Base-by-base conservation (phyloP, 2,329 filamentous ascomycete genomes). In the Diaporthe helianthi region DNA sequence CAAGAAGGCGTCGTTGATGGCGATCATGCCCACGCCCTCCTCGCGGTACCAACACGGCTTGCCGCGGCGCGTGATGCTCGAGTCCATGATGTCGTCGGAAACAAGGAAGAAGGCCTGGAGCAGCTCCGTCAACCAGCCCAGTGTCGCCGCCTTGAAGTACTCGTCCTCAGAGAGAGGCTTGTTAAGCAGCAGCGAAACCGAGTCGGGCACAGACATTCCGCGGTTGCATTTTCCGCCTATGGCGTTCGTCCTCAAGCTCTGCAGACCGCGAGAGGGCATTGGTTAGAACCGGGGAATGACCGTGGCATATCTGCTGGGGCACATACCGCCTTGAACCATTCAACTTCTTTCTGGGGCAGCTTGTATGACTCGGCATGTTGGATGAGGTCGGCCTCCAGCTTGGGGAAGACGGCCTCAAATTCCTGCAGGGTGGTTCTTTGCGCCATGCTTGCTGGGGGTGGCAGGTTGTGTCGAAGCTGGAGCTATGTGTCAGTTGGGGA, bases 91-190 rank as follows among this genome's bases (percentile, higher is more conserved):
- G 81, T 99, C 96, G 83, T 99, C 96, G 53, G 93, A 94, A 73
- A 99, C 96, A 70, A 99, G 90, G 89, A 99, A 98, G 87, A 98
- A 98, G 74, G 96, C 95, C 84, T 99, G 96, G 41, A 99, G 92
- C 61, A 99, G 89, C 87, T 99, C 96, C 73, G 97, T 97, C 87
- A 97, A 90, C 96, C 96, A 99, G 78, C 96, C 96, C 22, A 99
- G 88, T 22, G 93, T 92, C 53, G 94, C 93, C 58, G 95, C 86
- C 75, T 93, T 86, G 85, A 97, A 96, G 86, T 94, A 97, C 83
- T 98, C 92, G 69, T 95, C 88, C 72, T 93, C 87, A 73, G 84
- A 88, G 73, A 98, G 89, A 67, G 92, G 84, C 75, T 88, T 84
- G 74, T 81, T 86, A 77, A 94, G 88, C 72, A 98, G 89, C 76